Evolutionary conservation across 345 rosid genomes (phyloP).

Genomic region (Diplotaxis tenuifolia): DNA sequence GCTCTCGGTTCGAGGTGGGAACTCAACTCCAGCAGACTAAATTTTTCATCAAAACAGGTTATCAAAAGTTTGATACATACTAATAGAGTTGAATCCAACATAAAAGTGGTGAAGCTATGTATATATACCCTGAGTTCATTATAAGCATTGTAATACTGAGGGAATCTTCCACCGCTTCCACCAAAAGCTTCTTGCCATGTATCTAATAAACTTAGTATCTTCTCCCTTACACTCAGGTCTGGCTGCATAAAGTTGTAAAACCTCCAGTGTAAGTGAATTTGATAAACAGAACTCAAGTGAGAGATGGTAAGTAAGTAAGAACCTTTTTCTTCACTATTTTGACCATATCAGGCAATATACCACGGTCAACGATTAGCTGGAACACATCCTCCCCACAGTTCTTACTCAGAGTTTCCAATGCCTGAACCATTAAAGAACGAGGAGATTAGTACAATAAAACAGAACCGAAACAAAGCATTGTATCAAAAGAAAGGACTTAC

Average conservation of each 20-base stretch:
- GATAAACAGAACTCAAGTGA: not conserved
- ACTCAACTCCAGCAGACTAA: conserved; percentile 83
- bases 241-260: conserved; percentile 58
- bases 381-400: conserved; percentile 66
- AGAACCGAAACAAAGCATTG: not conserved
- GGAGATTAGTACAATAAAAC: not conserved
- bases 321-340: conserved; percentile 1
- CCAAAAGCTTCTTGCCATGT: conserved; percentile 75
- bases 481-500: conserved; percentile 46
- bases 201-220: conserved; percentile 64
- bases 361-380: not conserved
- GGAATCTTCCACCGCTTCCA: conserved; percentile 73
- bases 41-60: not conserved
- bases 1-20: conserved; percentile 82
- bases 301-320: not conserved
- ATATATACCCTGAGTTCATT: conserved; percentile 76
- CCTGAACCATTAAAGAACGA: conserved; percentile 42
- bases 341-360: not conserved
- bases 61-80: not conserved
- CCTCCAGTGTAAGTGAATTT: not conserved
- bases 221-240: conserved; percentile 85
- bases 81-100: not conserved
- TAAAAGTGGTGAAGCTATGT: not conserved
- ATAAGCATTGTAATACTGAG: conserved; percentile 81
- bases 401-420: conserved; percentile 88